phyloP scores from a whole-genome alignment of 768 basidiomycete species.

The Mycena albidolilacea region DNA sequence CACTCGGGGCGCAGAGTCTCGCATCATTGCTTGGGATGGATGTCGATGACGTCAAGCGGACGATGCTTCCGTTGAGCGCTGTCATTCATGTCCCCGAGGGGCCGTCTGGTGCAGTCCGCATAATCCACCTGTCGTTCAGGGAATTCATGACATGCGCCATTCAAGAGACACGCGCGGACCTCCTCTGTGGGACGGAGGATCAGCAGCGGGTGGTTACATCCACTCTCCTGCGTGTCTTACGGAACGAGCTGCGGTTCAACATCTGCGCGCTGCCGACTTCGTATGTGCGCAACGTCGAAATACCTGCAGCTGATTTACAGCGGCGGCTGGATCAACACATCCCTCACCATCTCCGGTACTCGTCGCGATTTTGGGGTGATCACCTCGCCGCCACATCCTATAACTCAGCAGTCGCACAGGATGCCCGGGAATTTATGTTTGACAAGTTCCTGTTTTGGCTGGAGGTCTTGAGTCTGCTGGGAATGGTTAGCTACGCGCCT shows the following conservation, averaged over 20 bases:
- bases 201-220: neutral
- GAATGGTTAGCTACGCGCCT: neutral
- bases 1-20: neutral
- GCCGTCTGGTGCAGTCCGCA: no score
- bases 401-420: neutral
- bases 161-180: neutral
- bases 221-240: neutral
- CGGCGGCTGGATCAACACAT: neutral
- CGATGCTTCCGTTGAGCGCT: neutral
- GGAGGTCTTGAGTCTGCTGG: conserved; percentile 14
- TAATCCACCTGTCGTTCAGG: neutral
- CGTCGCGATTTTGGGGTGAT: conserved; percentile 6
- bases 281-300: neutral
- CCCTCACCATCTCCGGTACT: conserved; percentile 7
- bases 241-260: neutral
- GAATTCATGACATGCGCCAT: neutral
- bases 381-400: neutral
- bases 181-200: neutral
- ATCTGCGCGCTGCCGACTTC: conserved; percentile 10
- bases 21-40: neutral
- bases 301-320: neutral
- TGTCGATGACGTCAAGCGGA: neutral
- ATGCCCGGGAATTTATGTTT: neutral
- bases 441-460: conserved; percentile 22
- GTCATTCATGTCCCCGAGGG: neutral